phyloP scores from a whole-genome alignment of 2,329 filamentous ascomycete species.

The Westerdykella aurantiaca region DNA sequence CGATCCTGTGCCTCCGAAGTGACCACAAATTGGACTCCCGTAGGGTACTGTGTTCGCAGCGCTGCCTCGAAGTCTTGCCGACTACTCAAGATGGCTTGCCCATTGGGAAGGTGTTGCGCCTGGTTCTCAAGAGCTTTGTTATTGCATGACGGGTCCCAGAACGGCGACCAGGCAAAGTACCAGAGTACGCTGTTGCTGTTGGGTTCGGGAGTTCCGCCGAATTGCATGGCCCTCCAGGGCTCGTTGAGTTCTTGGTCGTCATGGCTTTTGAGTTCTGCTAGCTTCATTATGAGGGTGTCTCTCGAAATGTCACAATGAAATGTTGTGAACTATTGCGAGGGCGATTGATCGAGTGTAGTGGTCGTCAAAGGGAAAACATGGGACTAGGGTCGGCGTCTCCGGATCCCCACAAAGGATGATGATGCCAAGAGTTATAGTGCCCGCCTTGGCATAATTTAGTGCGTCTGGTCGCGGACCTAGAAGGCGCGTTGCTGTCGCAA shows the following conservation, averaged over 20 bases:
- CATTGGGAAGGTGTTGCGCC: conserved; percentile 44
- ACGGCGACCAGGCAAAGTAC: conserved; percentile 59
- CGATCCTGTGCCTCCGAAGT: conserved; percentile 50
- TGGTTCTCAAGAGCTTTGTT: conserved; percentile 52
- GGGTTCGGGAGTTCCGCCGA: conserved; percentile 9
- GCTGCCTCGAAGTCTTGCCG: conserved; percentile 52
- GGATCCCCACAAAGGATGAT: no score
- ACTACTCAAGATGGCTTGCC: conserved; percentile 48
- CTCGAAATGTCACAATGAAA: no score
- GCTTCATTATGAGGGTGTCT: no score
- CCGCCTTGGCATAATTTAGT: no score
- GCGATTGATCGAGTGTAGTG: no score
- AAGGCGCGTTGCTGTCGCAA: no score
- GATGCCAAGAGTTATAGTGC: no score
- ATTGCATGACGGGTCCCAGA: conserved; percentile 57
- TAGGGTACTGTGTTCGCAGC: conserved; percentile 44
- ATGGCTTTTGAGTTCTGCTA: conserved; percentile 6
- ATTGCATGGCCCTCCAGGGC: conserved; percentile 8
- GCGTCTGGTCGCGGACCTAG: no score
- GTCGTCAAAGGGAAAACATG: no score
- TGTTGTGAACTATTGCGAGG: neutral
- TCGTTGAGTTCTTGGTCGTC: conserved; percentile 29
- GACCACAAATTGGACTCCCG: conserved; percentile 56
- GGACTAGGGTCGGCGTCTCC: no score
- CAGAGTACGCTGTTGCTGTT: conserved; percentile 45